Percentiles rank a stretch among this genome's conserved stretches.
Conservation (phyloP, 768 basidiomycete species). For the Rhodosporidiobolus sp. region DNA sequence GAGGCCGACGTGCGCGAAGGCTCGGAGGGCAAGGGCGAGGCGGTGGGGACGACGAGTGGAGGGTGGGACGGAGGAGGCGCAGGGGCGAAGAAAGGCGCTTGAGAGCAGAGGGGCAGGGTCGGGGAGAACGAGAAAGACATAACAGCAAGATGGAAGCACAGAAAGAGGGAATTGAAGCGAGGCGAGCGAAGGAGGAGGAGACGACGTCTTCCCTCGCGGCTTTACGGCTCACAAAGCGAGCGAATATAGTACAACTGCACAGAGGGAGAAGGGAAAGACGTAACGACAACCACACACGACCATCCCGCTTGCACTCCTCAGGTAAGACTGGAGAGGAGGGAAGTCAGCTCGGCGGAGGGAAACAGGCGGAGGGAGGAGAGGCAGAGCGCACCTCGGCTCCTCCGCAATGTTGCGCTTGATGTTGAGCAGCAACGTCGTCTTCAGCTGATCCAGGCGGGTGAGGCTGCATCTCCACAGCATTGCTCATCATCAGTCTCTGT, state of each 20-base stretch:
- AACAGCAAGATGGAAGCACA: too few relatives aligned
- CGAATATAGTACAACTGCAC: neutral
- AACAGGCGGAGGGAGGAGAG: too few relatives aligned
- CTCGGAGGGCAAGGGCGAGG: neutral
- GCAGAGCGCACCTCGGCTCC: slow-evolving; percentile 50
- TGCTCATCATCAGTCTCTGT: neutral
- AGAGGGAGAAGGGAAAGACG: neutral
- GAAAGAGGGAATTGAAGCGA: neutral
- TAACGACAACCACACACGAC: too few relatives aligned
- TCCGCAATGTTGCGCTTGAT: slow-evolving; percentile 77
- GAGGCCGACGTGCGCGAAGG: neutral
- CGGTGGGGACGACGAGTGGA: neutral
- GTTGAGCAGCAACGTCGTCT: slow-evolving; percentile 82
- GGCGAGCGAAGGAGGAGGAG: neutral
- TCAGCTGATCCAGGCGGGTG: slow-evolving; percentile 92
- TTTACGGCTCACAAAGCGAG: too few relatives aligned
- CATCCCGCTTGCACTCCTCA: too few relatives aligned
- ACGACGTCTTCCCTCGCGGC: too few relatives aligned
- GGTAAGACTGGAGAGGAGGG: too few relatives aligned
- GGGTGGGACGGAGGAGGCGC: neutral
- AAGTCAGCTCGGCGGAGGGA: too few relatives aligned
- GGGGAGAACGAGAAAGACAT: neutral
- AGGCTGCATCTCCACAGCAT: slow-evolving; percentile 55
- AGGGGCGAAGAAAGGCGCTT: neutral
- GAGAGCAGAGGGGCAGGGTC: neutral